Base-by-base conservation (phyloP, 208 protist genomes). In the Acanthamoeba castellanii region DNA sequence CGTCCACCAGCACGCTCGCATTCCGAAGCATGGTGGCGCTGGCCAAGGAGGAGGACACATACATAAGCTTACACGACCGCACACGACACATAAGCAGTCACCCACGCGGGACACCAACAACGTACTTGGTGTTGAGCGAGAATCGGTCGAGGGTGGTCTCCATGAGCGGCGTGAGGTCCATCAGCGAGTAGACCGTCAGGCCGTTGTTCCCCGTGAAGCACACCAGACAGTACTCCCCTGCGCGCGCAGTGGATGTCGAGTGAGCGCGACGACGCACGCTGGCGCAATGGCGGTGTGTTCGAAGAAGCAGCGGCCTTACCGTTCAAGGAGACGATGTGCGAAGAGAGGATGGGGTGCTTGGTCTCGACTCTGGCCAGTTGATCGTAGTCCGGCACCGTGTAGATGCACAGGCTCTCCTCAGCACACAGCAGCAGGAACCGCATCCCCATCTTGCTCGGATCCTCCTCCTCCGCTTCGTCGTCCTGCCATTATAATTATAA, bases 381-480 rank as follows among this genome's bases (percentile, higher is more conserved):
- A 34, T 87, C 78, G 30, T 64, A 87, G 50, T 87, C 78, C 27
- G 78, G 78, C 78, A 87, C 78, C 16, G 78, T 87, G 50, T 87
- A 87, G 25, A 87, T 87, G 78, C 78, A 87, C 50, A 87, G 50
- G 50, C 78, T 87, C 50, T n/a, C 42, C 50, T 87, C 78, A 0
- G 78, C 78, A 25, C 78, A 87, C 47, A 87, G 50, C 27, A 87
- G 78, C 42, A 87, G 78, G 78, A 87, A 87, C 8, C 78, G 78
- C 78, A 87, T 61, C 25, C n/a, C 78, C 78, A 87, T 87, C 32
- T 87, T 87, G 78, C 32, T 87, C 18, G 78, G 78, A 37, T 87
- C 78, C 78, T 87, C 78, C 37, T 87, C 78, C 78, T 87, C 78
- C 9, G 37, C 50, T 25, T 87, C 78, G 25, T 87, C 78, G 30